Conservation (phyloP, 208 protist genomes). For the Trypanosoma cruzi region DNA sequence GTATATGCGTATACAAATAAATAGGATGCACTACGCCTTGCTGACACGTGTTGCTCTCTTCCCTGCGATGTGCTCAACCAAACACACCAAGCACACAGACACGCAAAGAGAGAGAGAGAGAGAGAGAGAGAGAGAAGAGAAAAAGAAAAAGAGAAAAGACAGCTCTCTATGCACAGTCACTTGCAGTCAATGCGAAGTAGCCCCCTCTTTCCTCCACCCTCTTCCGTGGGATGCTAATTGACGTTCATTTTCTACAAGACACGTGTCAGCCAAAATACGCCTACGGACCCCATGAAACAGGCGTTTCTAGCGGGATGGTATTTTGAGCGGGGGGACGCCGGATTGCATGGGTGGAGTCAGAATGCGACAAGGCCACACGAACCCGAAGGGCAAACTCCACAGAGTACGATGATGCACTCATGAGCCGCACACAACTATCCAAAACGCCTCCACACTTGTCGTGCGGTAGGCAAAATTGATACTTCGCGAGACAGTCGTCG, state of each 20-base stretch:
- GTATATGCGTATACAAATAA: constrained; percentile 5
- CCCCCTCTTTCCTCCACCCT: no score
- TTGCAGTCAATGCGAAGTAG: no score
- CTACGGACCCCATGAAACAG: constrained; percentile 11
- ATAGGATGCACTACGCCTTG: no score
- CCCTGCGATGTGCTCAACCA: neutral
- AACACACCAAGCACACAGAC: no score
- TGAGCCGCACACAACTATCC: constrained; percentile 23
- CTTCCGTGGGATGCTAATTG: no score
- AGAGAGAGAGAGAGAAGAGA: neutral
- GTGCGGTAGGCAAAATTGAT: constrained; percentile 36
- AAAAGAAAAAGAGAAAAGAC: constrained; percentile 9
- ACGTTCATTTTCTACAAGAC: no score
- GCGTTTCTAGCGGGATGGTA: neutral
- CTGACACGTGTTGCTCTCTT: neutral
- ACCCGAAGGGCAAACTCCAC: constrained; percentile 24
- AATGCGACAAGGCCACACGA: neutral
- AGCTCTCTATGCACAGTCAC: neutral
- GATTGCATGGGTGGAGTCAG: neutral
- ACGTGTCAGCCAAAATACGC: no score
- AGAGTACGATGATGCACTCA: constrained; percentile 29
- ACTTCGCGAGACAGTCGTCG: constrained; percentile 48
- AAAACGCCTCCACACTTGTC: constrained; percentile 24
- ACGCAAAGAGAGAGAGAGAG: neutral
- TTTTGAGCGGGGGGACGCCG: neutral